Base-by-base conservation (phyloP, 768 basidiomycete species). In the Lactarius evosmus region DNA sequence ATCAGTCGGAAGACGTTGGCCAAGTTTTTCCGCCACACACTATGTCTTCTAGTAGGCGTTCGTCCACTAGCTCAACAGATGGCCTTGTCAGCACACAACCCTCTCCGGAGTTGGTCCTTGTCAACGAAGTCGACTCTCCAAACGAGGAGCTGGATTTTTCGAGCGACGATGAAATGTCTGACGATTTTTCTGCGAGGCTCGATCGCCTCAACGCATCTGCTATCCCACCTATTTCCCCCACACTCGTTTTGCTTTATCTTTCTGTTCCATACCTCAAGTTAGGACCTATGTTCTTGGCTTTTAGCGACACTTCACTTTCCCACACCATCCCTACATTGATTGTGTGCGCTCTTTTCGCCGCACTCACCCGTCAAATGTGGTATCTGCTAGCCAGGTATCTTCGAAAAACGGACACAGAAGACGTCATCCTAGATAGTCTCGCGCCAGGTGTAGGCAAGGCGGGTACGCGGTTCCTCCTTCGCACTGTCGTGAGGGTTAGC, bases 351-450 rank as follows among this genome's bases (percentile, higher is more conserved):
- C 67, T 79, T 38, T 74, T 87, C 16, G 80, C 88, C 7, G 80
- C 80, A 34, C 83, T 88, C 66, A 79, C 84, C 41, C 77, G 87
- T 56, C 87, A 89, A 67, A 75, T 91, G 55, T 88, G 86, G 85
- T 90, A 88, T 75, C 82, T 90, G 78, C 81, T 91, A n/a, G 83
- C 85, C 51, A 80, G 86, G 34, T 89, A 91, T 72, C 77, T 88
- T 51, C 82, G 83, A 68, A 82, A 83, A 72, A 78, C 80, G 34
- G 84, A 88, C 65, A 72, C 86, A 40, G 85, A 89, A 72, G 88
- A 89, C 65, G 77, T 91, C 46, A 71, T 90, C 56, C 69, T 86
- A 19, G 82, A 87, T 66, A 78, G 83, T 0, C 83, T 89, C 70
- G 83, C 85, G 19, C 78, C 80, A 60, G 81, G 75, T 51, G 46